phyloP scores from a whole-genome alignment of 768 basidiomycete genomes.

The Leucosporidium yakuticum region DNA sequence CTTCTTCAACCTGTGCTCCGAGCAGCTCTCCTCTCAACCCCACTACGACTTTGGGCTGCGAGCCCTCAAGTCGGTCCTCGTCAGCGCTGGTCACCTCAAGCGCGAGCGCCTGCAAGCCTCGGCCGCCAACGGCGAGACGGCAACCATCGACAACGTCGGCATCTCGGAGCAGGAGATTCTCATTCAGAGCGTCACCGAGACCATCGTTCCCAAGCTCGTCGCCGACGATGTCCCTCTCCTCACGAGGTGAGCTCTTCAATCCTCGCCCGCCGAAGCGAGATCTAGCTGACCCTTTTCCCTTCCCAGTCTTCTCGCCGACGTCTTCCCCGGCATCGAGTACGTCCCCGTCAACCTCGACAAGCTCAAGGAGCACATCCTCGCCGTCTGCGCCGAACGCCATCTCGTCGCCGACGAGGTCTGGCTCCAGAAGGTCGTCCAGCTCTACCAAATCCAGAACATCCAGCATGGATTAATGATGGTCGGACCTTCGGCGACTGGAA shows the following conservation, averaged over 20 bases:
- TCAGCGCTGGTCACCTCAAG: slow-evolving; percentile 96
- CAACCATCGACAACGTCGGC: slow-evolving; percentile 47
- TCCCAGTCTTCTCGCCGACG: slow-evolving; percentile 78
- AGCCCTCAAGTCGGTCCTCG: slow-evolving; percentile 90
- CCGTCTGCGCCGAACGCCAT: slow-evolving; percentile 78
- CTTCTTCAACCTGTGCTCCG: slow-evolving; percentile 97
- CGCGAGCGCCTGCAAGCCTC: slow-evolving; percentile 61
- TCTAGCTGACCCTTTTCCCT: slow-evolving; percentile 5
- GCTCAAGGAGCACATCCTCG: slow-evolving; percentile 74
- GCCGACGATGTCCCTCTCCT: slow-evolving; percentile 93
- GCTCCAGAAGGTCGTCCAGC: slow-evolving; percentile 90
- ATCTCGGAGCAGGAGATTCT: slow-evolving; percentile 89
- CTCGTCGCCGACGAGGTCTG: slow-evolving; percentile 81
- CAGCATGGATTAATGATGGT: slow-evolving; percentile 99
- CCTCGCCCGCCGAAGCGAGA: not conserved
- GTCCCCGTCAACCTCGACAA: slow-evolving; percentile 79
- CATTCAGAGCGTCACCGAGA: slow-evolving; percentile 97
- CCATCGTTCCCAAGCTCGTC: slow-evolving; percentile 94
- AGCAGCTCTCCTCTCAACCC: slow-evolving; percentile 91
- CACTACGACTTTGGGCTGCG: slow-evolving; percentile 99
- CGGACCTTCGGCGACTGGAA: slow-evolving; percentile 91
- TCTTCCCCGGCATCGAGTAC: slow-evolving; percentile 94
- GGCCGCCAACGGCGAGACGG: slow-evolving; percentile 41
- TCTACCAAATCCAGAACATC: slow-evolving; percentile 99
- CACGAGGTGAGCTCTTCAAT: slow-evolving; percentile 59